A percentile compares a stretch with the other conserved stretches of the same genome.
phyloP scores from a whole-genome alignment of 2,329 filamentous ascomycete genomes.

The Emericellopsis cladophorae region DNA sequence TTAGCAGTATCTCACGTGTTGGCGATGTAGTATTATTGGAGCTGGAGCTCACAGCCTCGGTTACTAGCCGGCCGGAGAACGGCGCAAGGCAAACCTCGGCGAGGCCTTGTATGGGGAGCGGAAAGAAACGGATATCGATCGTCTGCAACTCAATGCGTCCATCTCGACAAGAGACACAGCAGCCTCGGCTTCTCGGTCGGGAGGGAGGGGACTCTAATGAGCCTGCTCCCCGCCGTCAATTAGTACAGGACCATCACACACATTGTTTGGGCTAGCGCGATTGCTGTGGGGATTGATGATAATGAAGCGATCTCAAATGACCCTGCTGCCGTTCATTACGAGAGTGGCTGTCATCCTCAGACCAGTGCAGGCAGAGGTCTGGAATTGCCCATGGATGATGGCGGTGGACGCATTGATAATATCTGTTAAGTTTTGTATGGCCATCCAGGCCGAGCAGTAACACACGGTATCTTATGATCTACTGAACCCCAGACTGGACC shows the following conservation, averaged over 20 bases:
- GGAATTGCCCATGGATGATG: not conserved
- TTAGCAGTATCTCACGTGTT: not conserved
- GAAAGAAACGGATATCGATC: not conserved
- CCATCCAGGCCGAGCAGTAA: too few species aligned
- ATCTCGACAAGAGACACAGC: not conserved
- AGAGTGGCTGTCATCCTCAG: not conserved
- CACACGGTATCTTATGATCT: too few species aligned
- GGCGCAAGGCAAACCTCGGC: not conserved
- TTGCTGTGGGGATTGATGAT: not conserved
- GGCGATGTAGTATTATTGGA: not conserved
- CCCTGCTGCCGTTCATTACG: not conserved
- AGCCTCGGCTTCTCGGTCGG: slow-evolving; percentile 2
- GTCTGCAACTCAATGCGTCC: not conserved
- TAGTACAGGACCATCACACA: not conserved
- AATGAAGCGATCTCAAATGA: not conserved
- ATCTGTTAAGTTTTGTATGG: too few species aligned
- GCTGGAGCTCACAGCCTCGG: too few species aligned
- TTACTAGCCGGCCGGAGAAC: too few species aligned
- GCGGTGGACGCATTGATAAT: not conserved
- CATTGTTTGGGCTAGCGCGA: not conserved
- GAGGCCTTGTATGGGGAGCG: not conserved
- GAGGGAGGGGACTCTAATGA: not conserved
- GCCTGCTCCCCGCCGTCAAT: not conserved
- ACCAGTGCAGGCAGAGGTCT: not conserved
- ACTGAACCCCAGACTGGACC: not conserved